These are phyloP conservation scores for Acacia confusa DNA, from an alignment of 306 rosid species.

Conservation along the genomic window DNA sequence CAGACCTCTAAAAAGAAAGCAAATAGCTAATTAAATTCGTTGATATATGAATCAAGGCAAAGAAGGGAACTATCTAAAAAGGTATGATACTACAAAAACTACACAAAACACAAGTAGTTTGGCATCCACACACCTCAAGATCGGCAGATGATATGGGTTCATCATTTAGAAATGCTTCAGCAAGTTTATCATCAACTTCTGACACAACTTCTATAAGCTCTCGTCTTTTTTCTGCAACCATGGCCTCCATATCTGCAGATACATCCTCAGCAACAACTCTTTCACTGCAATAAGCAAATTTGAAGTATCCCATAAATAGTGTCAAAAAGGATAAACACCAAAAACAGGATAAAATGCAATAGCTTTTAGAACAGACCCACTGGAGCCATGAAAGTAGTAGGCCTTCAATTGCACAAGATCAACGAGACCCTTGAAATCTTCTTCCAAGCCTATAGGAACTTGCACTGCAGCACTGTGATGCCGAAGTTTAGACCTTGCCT, in stretches of 20 bases:
- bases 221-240: constrained; percentile 83
- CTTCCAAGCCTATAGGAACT: constrained; percentile 98
- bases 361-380: constrained; percentile 63
- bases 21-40: constrained; percentile 1
- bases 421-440: constrained; percentile 82
- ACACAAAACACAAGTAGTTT: background rate
- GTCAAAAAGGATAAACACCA: background rate
- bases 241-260: constrained; percentile 75
- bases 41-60: constrained; percentile 13
- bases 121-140: constrained; percentile 67
- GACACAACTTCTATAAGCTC: constrained; percentile 90
- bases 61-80: background rate
- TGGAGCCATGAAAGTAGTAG: constrained; percentile 77
- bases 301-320: constrained; percentile 13
- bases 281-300: constrained; percentile 59
- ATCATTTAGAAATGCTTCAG: constrained; percentile 87
- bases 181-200: constrained; percentile 95
- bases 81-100: constrained; percentile 15
- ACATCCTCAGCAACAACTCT: constrained; percentile 67
- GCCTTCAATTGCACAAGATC: constrained; percentile 95
- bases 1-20: constrained; percentile 1
- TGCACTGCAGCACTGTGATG: constrained; percentile 97
- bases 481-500: constrained; percentile 96
- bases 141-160: constrained; percentile 79
- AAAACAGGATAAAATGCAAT: background rate